Conservation (phyloP, 73 alveolate genomes). For the Breviolum minutum region DNA sequence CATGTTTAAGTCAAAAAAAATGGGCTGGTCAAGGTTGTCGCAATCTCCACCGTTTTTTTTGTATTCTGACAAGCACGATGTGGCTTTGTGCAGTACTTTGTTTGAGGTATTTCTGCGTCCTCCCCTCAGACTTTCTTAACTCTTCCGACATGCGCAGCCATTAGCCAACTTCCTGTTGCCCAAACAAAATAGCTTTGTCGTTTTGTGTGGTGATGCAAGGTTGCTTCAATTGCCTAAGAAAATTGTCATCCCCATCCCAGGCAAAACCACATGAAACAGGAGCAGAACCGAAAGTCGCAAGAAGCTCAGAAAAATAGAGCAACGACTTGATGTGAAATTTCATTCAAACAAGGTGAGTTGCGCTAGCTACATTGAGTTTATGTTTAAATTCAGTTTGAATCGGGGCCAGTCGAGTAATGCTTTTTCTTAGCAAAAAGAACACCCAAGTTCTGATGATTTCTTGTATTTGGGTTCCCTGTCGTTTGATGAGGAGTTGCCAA, state of each 20-base stretch:
- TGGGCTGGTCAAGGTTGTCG: too few species aligned
- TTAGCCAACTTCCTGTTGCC: too few species aligned
- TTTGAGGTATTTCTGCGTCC: slow-evolving; percentile 21
- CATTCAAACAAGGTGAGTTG: background rate
- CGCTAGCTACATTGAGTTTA: background rate
- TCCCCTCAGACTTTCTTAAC: background rate
- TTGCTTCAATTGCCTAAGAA: background rate
- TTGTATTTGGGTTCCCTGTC: background rate
- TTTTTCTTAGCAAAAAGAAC: background rate
- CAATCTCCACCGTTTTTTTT: too few species aligned
- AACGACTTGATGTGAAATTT: background rate
- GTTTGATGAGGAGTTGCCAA: slow-evolving; percentile 12
- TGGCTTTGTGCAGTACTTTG: background rate
- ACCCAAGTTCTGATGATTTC: background rate
- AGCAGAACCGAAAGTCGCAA: background rate
- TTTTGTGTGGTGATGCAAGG: background rate
- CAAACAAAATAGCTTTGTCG: too few species aligned
- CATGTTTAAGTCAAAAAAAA: too few species aligned
- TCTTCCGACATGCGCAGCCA: background rate
- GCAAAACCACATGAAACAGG: background rate
- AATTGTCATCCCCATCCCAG: background rate
- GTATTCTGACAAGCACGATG: background rate
- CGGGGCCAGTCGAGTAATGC: background rate
- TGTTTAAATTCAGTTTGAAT: background rate
- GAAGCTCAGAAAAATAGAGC: background rate